Evolutionary conservation across 768 basidiomycete genomes (phyloP), one percentile per base, ranked within the genome.

Genomic region (Pleurotus pulmonarius): DNA sequence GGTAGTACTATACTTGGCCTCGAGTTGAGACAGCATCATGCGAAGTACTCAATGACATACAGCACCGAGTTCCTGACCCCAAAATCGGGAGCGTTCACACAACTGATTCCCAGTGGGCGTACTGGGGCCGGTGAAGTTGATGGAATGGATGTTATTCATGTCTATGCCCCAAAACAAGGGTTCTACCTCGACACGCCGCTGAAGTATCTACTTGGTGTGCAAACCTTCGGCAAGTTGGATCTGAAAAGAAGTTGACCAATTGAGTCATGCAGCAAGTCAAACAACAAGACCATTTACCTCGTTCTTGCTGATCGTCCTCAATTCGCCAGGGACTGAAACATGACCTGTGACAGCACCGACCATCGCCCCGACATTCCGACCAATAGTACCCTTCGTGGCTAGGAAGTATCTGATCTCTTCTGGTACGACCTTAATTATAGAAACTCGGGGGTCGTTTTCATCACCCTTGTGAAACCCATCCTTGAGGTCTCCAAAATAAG

Each of bases 401-500:
- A 86, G 71, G 85, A 87, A 96, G 65, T 92, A 95, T 54, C 86
- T 80, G 60, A 97, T 88, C 73, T 90, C 87, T 37, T 84, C 78
- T 0, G 92, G 91, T 52, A 87, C 69, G 54, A 97, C 81, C 67
- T 92, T 83, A 60, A 96, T 90, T 37, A 90, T 68, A 5, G 85
- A 79, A 3, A 97, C 79, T 22, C 94, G 83, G 0, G 93, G 91
- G 60, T 96, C 94, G 46, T 78, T 73, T 26, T 78, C 78, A 62
- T 87, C 83, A n/a, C 93, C 94, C 63, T 83, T 87, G 69, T 94
- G 93, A 5, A 88, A 72, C 15, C 90, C 90, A 60, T 96, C 93
- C 29, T 86, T 86, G 55, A 94, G 75, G 65, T 96, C 88, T 38
- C 90, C 92, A 63, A 95, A 95, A 79, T 92, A 97, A 0, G 86